Conservation (phyloP, 768 basidiomycete genomes). For the Lactarius tabidus region DNA sequence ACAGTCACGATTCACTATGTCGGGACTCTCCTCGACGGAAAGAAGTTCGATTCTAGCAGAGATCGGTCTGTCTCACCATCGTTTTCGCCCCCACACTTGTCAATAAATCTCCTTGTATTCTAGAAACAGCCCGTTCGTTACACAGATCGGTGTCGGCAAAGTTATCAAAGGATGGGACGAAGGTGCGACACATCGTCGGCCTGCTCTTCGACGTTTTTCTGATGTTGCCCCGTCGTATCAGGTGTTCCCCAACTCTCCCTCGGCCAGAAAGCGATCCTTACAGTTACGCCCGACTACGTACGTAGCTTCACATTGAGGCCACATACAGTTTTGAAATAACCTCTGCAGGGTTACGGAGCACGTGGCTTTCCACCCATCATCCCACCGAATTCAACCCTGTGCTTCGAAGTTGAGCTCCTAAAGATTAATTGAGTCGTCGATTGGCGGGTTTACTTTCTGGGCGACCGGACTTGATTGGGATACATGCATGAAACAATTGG, state of each 20-base stretch:
- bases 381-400: slow-evolving; percentile 68
- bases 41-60: slow-evolving; percentile 69
- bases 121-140: slow-evolving; percentile 59
- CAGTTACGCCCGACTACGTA: slow-evolving; percentile 73
- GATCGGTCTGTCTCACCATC: slow-evolving; percentile 51
- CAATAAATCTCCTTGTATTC: slow-evolving; percentile 1
- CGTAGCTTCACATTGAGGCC: slow-evolving; percentile 32
- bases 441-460: slow-evolving; percentile 11
- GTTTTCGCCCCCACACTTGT: slow-evolving; percentile 14
- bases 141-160: slow-evolving; percentile 71
- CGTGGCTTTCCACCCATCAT: slow-evolving; percentile 79
- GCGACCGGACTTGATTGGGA: slow-evolving; percentile 21
- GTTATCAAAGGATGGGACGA: slow-evolving; percentile 93
- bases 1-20: slow-evolving; percentile 74
- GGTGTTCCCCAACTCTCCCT: slow-evolving; percentile 74
- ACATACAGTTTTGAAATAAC: slow-evolving; percentile 11
- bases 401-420: slow-evolving; percentile 81
- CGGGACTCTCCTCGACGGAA: slow-evolving; percentile 63
- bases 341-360: slow-evolving; percentile 61
- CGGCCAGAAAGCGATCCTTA: slow-evolving; percentile 68
- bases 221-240: slow-evolving; percentile 32
- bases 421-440: slow-evolving; percentile 48
- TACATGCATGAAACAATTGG: slow-evolving; percentile 10
- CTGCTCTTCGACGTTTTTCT: neutral
- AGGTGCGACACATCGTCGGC: slow-evolving; percentile 42